Evolutionary conservation across 495 filamentous ascomycete genomes (phyloP).

Genomic region (Podospora appendiculata): DNA sequence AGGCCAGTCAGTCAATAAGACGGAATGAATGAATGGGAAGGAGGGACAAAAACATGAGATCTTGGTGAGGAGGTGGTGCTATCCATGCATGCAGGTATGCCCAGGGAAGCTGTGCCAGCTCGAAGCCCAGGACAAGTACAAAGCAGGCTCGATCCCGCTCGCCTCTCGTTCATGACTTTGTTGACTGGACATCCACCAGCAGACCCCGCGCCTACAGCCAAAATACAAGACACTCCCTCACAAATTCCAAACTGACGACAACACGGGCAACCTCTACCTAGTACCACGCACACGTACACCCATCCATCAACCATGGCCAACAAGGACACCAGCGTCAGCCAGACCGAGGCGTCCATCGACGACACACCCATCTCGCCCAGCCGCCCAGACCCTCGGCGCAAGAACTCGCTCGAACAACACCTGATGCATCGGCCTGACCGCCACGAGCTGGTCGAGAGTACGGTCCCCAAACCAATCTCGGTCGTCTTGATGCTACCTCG

Average conservation of each 20-base stretch:
- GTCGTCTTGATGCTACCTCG: no score
- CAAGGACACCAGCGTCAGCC: constrained; percentile 16
- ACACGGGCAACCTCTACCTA: not conserved
- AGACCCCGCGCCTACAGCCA: not conserved
- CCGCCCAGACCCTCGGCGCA: constrained; percentile 48
- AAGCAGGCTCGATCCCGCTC: not conserved
- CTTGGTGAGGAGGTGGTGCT: no score
- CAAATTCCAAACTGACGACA: not conserved
- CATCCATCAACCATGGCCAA: constrained; percentile 28
- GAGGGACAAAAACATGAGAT: not conserved
- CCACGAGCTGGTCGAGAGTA: constrained; percentile 80
- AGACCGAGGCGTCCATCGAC: constrained; percentile 22
- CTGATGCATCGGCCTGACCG: constrained; percentile 70
- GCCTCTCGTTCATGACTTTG: not conserved
- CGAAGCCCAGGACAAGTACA: not conserved
- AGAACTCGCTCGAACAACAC: constrained; percentile 84
- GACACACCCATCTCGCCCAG: constrained; percentile 60
- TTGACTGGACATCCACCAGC: no score
- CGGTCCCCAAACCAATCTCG: constrained; percentile 6
- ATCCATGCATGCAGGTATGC: no score
- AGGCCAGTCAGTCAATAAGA: not conserved
- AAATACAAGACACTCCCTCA: not conserved
- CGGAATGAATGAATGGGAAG: not conserved
- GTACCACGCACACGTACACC: not conserved
- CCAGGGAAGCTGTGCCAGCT: no score